Percentiles rank a stretch among this genome's conserved stretches.
Conservation (phyloP, 2,329 filamentous ascomycete genomes). For the Alternaria triticina region DNA sequence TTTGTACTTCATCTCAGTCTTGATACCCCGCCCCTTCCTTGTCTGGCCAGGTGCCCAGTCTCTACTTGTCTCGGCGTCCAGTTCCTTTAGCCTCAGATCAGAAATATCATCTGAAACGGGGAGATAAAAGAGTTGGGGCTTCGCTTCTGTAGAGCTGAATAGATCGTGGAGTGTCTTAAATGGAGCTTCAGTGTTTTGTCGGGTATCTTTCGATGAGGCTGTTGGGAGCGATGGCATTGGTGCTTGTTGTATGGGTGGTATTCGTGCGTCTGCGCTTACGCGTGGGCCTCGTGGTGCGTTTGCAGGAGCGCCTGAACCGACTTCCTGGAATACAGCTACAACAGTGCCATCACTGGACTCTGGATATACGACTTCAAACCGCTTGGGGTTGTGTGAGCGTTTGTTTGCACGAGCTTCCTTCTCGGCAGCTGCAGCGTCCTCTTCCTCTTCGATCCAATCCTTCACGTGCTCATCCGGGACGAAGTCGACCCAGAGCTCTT, state of each 20-base stretch:
- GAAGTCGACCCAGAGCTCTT: slow-evolving; percentile 87
- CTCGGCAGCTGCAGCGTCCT: slow-evolving; percentile 37
- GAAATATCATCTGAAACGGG: slow-evolving; percentile 71
- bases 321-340: slow-evolving; percentile 42
- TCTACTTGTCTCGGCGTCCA: slow-evolving; percentile 55
- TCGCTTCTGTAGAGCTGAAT: slow-evolving; percentile 65
- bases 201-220: slow-evolving; percentile 13
- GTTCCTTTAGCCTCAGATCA: slow-evolving; percentile 66
- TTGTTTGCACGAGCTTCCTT: slow-evolving; percentile 35
- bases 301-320: slow-evolving; percentile 34
- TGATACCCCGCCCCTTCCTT: slow-evolving; percentile 39
- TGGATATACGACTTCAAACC: slow-evolving; percentile 42
- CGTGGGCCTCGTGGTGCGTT: slow-evolving; percentile 34
- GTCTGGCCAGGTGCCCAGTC: slow-evolving; percentile 49
- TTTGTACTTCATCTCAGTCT: slow-evolving; percentile 44
- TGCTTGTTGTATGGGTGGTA: slow-evolving; percentile 1
- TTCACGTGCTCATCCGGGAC: slow-evolving; percentile 76
- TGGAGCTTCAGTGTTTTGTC: slow-evolving; percentile 31
- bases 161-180: slow-evolving; percentile 66
- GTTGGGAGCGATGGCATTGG: slow-evolving; percentile 2
- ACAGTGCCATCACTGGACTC: slow-evolving; percentile 24
- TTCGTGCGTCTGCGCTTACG: slow-evolving; percentile 11
- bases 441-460: slow-evolving; percentile 70
- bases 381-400: slow-evolving; percentile 25
- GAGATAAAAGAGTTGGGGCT: slow-evolving; percentile 70